phyloP scores from a whole-genome alignment of 805 yeast species.

The Saturnispora sekii region DNA sequence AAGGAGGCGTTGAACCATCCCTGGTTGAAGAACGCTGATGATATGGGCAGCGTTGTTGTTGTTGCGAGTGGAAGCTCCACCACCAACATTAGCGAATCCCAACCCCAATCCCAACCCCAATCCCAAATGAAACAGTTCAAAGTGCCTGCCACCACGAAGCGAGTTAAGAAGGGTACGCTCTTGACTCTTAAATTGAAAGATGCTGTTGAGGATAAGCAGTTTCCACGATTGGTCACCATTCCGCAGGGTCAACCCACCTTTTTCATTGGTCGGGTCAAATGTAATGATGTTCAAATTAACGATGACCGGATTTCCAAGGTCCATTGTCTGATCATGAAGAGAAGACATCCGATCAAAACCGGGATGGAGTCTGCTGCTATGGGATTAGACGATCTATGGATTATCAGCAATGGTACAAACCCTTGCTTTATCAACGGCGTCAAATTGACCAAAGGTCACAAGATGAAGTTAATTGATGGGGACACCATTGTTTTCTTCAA shows the following conservation, averaged over 20 bases:
- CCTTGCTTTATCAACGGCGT: conserved; percentile 62
- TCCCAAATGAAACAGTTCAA: conserved; percentile 3
- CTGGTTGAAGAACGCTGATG: conserved; percentile 49
- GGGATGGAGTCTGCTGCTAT: conserved; percentile 48
- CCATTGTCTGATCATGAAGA: conserved; percentile 63
- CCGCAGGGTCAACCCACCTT: conserved; percentile 59
- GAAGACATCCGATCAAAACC: conserved; percentile 45
- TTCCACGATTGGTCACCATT: conserved; percentile 39
- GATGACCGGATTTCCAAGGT: conserved; percentile 77
- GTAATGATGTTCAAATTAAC: conserved; percentile 48
- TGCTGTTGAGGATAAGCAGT: neutral
- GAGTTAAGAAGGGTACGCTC: conserved; percentile 40
- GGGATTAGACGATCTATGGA: conserved; percentile 65
- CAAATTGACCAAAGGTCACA: conserved; percentile 51
- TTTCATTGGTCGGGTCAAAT: conserved; percentile 64
- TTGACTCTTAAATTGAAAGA: conserved; percentile 43
- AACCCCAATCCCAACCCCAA: conserved; percentile 27
- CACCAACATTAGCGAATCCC: conserved; percentile 65
- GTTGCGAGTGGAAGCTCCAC: conserved; percentile 35
- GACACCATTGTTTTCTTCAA: conserved; percentile 59
- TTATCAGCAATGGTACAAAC: conserved; percentile 71
- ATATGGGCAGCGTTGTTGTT: too few species aligned
- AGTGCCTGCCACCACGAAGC: neutral
- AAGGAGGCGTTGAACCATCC: conserved; percentile 65
- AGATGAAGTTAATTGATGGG: conserved; percentile 50